phyloP scores from a whole-genome alignment of 1,284 basidiomycete species.

The Porogramme epimiltina region DNA sequence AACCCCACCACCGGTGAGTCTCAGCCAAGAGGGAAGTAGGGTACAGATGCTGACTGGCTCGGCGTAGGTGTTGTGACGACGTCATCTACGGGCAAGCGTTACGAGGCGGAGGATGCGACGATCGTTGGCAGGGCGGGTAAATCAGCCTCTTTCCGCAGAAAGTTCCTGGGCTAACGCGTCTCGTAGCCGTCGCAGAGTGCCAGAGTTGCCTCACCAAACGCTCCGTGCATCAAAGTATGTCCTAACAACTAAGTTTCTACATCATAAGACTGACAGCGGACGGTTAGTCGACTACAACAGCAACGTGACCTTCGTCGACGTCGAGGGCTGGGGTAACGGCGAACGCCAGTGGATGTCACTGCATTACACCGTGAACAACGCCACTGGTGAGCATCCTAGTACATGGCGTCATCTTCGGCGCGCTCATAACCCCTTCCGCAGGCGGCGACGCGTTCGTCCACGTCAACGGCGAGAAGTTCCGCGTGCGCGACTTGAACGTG shows the following conservation, averaged over 20 bases:
- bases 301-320: neutral
- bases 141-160: neutral
- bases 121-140: slow-evolving; percentile 1
- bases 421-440: neutral
- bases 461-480: neutral
- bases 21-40: neutral
- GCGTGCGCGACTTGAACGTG: neutral
- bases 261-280: neutral
- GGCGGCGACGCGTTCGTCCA: neutral
- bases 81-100: neutral
- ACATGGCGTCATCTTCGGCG: no score
- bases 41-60: neutral
- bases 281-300: neutral
- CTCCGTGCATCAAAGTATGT: neutral
- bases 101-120: neutral
- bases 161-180: neutral
- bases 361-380: slow-evolving; percentile 1
- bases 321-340: neutral
- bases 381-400: neutral
- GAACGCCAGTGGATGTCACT: slow-evolving; percentile 1
- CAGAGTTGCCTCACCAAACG: neutral
- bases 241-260: neutral
- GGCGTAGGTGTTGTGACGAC: neutral
- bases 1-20: neutral
- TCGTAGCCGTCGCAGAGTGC: neutral